Evolutionary conservation across 1,284 basidiomycete genomes (phyloP).

Genomic region (Pseudozyma pruni): DNA sequence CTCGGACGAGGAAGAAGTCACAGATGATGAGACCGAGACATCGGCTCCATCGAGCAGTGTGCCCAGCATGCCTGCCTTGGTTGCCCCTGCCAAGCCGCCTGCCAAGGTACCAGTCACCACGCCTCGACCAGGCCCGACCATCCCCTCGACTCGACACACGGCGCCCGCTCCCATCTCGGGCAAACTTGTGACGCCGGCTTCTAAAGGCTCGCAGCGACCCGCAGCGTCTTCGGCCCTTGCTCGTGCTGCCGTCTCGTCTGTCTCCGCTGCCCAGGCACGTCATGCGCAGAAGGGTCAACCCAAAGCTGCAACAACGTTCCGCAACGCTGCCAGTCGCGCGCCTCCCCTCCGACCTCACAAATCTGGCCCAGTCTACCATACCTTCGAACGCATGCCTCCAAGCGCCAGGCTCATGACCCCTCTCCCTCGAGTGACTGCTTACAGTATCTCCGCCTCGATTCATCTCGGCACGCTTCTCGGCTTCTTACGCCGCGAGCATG

Average conservation of each 20-base stretch:
- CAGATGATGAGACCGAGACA: conserved; percentile 29
- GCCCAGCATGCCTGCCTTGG: conserved; percentile 6
- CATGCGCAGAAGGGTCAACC: conserved; percentile 28
- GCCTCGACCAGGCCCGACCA: conserved; percentile 30
- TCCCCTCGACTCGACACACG: conserved; percentile 37
- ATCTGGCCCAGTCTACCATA: conserved; percentile 61
- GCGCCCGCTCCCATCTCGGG: conserved; percentile 30
- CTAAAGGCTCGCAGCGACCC: conserved; percentile 34
- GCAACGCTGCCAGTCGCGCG: conserved; percentile 34
- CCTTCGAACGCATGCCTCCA: conserved; percentile 65
- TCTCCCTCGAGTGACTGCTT: conserved; percentile 71
- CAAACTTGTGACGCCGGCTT: conserved; percentile 34
- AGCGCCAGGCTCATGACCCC: conserved; percentile 52
- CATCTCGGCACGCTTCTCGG: conserved; percentile 64
- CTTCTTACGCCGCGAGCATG: conserved; percentile 91
- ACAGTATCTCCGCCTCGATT: conserved; percentile 80
- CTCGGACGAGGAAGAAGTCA: conserved; percentile 67
- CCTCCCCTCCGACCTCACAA: conserved; percentile 45
- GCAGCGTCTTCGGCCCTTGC: conserved; percentile 50
- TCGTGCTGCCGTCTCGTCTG: conserved; percentile 42
- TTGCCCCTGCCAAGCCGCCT: conserved; percentile 32
- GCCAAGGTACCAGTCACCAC: conserved; percentile 44
- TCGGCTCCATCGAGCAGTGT: not conserved
- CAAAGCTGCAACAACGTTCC: conserved; percentile 39
- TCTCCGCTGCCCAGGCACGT: conserved; percentile 35